Evolutionary conservation across 495 filamentous ascomycete genomes (phyloP).

Genomic region (Aspergillus steynii): DNA sequence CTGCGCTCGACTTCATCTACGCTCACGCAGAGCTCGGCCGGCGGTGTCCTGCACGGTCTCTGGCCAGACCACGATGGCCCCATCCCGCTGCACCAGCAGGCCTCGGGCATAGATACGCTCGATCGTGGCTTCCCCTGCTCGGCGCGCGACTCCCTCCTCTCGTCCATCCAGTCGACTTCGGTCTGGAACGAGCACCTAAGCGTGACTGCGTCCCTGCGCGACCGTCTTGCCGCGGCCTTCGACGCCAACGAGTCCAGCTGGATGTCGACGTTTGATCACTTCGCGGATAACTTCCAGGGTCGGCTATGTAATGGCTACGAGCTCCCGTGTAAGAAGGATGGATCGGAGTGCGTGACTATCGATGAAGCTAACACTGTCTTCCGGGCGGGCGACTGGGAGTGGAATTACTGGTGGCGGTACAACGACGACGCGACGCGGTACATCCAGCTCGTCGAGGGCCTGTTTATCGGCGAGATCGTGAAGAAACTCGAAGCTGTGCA

Average conservation of each 20-base stretch:
- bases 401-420: constrained; percentile 47
- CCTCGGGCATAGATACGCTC: constrained; percentile 37
- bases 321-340: constrained; percentile 35
- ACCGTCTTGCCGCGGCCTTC: constrained; percentile 35
- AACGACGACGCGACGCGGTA: constrained; percentile 38
- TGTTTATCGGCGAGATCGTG: constrained; percentile 45
- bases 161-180: constrained; percentile 27
- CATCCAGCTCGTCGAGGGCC: constrained; percentile 41
- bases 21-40: constrained; percentile 40
- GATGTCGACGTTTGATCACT: constrained; percentile 44
- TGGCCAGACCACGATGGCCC: constrained; percentile 37
- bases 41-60: constrained; percentile 41
- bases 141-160: constrained; percentile 26
- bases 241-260: constrained; percentile 33
- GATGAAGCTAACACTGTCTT: constrained; percentile 41
- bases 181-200: constrained; percentile 40
- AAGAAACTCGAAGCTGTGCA: constrained; percentile 33
- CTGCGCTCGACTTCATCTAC: constrained; percentile 42
- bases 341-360: constrained; percentile 31
- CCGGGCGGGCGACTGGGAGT: constrained; percentile 48
- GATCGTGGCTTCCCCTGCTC: constrained; percentile 40
- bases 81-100: constrained; percentile 43
- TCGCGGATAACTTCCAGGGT: constrained; percentile 47
- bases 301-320: constrained; percentile 46
- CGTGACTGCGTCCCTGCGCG: constrained; percentile 35